Percentiles rank a stretch among this genome's conserved stretches.
phyloP scores from a whole-genome alignment of 257 asterid genomes.

The Gynochthodes officinalis region DNA sequence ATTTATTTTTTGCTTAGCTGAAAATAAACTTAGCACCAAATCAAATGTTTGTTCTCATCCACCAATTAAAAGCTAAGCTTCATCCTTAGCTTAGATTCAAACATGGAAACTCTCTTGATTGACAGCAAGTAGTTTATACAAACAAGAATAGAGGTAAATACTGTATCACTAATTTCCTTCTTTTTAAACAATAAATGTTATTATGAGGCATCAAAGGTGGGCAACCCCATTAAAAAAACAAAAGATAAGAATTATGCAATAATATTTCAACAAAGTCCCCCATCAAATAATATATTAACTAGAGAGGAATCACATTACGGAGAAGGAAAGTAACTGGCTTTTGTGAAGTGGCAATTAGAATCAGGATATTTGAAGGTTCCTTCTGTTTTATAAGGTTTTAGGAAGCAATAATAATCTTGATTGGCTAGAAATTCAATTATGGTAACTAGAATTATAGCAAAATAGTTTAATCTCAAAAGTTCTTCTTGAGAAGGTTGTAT shows the following conservation, averaged over 20 bases:
- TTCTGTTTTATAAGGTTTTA: too few relatives aligned
- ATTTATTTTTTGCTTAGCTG: not conserved
- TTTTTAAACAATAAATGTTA: too few relatives aligned
- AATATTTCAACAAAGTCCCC: too few relatives aligned
- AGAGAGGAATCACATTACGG: too few relatives aligned
- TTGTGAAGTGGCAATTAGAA: too few relatives aligned
- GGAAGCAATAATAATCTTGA: not conserved
- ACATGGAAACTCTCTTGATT: not conserved
- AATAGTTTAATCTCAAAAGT: not conserved
- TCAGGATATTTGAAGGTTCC: too few relatives aligned
- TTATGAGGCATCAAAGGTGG: not conserved
- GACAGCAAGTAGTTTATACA: not conserved
- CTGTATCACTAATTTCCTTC: not conserved
- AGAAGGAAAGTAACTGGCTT: too few relatives aligned
- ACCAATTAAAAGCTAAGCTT: not conserved
- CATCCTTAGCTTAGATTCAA: not conserved
- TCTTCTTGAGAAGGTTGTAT: not conserved
- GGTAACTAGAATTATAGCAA: not conserved
- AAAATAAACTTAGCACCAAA: not conserved
- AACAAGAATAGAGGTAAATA: not conserved
- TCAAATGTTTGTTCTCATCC: not conserved
- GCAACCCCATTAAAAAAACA: not conserved
- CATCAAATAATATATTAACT: too few relatives aligned
- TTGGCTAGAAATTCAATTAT: not conserved
- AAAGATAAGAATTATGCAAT: too few relatives aligned